These are phyloP conservation scores for Glaciozyma antarctica DNA, from an alignment of 768 basidiomycete genomes.

Conservation along the genomic window DNA sequence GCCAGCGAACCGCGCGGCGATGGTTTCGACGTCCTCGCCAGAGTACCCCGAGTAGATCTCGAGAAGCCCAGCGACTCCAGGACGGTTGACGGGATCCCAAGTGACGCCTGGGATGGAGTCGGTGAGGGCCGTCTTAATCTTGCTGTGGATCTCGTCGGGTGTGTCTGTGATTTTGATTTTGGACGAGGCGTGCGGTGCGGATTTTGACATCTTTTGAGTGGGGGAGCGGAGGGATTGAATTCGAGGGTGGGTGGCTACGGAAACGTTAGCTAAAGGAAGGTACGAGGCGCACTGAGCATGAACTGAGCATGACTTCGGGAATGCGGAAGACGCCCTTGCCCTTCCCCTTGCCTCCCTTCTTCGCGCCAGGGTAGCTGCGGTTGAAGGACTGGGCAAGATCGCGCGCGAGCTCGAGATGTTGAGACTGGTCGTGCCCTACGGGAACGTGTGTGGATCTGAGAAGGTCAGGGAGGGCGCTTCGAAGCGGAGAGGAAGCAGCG, in stretches of 20 bases:
- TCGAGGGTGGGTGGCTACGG: slow-evolving; percentile 63
- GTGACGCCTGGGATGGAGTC: slow-evolving; percentile 67
- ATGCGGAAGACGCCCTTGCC: slow-evolving; percentile 55
- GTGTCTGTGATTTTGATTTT: slow-evolving; percentile 80
- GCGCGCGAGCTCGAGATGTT: slow-evolving; percentile 81
- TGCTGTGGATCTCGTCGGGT: slow-evolving; percentile 51
- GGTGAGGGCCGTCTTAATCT: slow-evolving; percentile 73
- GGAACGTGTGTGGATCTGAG: slow-evolving; percentile 80
- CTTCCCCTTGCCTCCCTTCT: slow-evolving; percentile 31
- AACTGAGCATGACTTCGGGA: slow-evolving; percentile 66
- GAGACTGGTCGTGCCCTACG: slow-evolving; percentile 90
- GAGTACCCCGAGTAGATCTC: slow-evolving; percentile 69
- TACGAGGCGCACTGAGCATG: slow-evolving; percentile 36
- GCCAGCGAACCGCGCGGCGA: slow-evolving; percentile 34
- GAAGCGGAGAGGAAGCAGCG: slow-evolving; percentile 29
- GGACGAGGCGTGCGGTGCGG: slow-evolving; percentile 63
- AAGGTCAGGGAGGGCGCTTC: neutral
- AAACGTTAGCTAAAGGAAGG: neutral
- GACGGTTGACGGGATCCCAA: slow-evolving; percentile 68
- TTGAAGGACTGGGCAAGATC: slow-evolving; percentile 81
- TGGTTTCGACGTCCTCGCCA: slow-evolving; percentile 42
- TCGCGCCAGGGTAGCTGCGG: slow-evolving; percentile 46
- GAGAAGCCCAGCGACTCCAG: slow-evolving; percentile 73
- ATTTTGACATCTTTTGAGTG: slow-evolving; percentile 89
- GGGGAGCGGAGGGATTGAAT: slow-evolving; percentile 81